Evolutionary conservation across 148 eudicot species (phyloP).

Genomic region (Cornus suecica): DNA sequence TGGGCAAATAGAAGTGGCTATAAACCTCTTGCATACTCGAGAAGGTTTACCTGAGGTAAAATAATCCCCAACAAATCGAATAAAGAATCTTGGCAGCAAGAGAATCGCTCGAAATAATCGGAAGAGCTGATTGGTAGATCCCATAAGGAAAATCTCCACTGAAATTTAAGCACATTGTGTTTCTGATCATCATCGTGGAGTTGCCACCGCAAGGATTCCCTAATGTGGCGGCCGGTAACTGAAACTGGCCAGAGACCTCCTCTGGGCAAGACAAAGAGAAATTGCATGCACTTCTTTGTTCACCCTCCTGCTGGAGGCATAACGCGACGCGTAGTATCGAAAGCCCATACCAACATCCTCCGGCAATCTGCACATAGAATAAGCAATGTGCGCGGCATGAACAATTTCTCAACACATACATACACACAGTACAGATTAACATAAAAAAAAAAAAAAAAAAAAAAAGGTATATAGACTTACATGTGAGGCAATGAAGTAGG

Average conservation of each 20-base stretch:
- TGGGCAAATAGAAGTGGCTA: background rate
- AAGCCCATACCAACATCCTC: constrained; percentile 93
- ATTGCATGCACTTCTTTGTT: constrained; percentile 28
- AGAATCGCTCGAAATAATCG: constrained; percentile 75
- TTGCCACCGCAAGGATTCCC: constrained; percentile 47
- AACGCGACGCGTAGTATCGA: constrained; percentile 76
- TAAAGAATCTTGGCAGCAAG: constrained; percentile 69
- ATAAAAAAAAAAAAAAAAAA: too few relatives aligned
- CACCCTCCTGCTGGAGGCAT: constrained; percentile 70
- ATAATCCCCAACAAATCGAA: constrained; percentile 87
- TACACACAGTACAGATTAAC: background rate
- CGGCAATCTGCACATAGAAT: constrained; percentile 50
- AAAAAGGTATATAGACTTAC: constrained; percentile 41
- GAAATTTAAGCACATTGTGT: constrained; percentile 55
- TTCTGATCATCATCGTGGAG: constrained; percentile 28
- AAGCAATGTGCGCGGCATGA: background rate
- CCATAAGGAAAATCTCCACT: constrained; percentile 63
- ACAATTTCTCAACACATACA: background rate
- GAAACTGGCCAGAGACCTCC: constrained; percentile 56
- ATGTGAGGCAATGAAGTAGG: constrained; percentile 90
- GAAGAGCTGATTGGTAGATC: constrained; percentile 71
- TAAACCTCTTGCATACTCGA: background rate
- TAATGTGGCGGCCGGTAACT: constrained; percentile 18
- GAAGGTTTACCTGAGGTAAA: constrained; percentile 66
- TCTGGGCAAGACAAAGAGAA: constrained; percentile 64